These are phyloP conservation scores for Ceratonia siliqua DNA, from an alignment of 306 rosid species.

Conservation along the genomic window DNA sequence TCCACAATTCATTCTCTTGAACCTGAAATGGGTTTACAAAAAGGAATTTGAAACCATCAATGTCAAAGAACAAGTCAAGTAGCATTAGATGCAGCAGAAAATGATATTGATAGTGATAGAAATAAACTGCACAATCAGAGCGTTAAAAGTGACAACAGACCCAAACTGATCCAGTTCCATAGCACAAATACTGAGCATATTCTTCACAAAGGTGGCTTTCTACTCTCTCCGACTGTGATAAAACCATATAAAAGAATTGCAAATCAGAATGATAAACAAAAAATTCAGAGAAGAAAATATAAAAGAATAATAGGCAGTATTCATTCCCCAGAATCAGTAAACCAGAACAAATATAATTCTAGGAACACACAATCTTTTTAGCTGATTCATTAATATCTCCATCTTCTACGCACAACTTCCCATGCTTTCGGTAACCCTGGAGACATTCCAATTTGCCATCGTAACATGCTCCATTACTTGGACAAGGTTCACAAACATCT, in stretches of 20 bases:
- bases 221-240: constrained; percentile 56
- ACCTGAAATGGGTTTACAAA: constrained; percentile 48
- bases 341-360: constrained; percentile 25
- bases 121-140: constrained; percentile 15
- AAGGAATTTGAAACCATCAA: constrained; percentile 25
- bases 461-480: constrained; percentile 70
- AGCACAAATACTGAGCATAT: constrained; percentile 69
- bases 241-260: constrained; percentile 5
- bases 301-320: neutral
- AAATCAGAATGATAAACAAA: constrained; percentile 22
- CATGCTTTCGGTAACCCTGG: constrained; percentile 64
- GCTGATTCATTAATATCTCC: constrained; percentile 72
- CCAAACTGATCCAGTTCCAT: constrained; percentile 74
- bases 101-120: neutral
- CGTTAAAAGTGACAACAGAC: constrained; percentile 55
- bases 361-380: constrained; percentile 64
- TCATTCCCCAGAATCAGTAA: constrained; percentile 23
- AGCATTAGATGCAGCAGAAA: neutral
- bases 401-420: constrained; percentile 76
- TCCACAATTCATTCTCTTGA: constrained; percentile 62
- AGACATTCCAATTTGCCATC: constrained; percentile 69
- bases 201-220: constrained; percentile 61
- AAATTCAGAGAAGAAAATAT: neutral
- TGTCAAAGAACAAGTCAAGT: constrained; percentile 5
- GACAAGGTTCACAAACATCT: constrained; percentile 87